Base-by-base conservation (phyloP, 2,329 filamentous ascomycete genomes). In the Aspergillus spinulosporus region DNA sequence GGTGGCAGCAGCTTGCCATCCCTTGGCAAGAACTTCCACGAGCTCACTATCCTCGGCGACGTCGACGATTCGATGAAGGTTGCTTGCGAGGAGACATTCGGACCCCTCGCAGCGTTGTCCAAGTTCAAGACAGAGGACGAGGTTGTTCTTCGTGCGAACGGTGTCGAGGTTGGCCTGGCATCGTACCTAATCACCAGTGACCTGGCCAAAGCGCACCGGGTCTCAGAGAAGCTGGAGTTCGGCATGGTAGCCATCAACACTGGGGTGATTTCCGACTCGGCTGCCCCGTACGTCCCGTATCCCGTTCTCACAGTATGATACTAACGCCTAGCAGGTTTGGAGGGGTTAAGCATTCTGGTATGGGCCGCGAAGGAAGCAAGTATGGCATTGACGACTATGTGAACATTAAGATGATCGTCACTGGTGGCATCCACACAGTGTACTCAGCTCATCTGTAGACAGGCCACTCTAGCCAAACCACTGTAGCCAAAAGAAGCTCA, bases 1-100 rank as follows among this genome's bases (percentile, higher is more conserved):
- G 44, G 44, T 14, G 44, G 44, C 6, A 52, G 9, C 85, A 85
- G 70, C 78, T 72, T 92, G 52, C 80, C 85, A 0, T 83, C 90
- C 12, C 76, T 95, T 1, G 93, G 92, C 5, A 69, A 79, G 44
- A 93, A 94, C 76, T 97, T 94, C 78, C 94, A 88, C 76, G 84
- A 91, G 67, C 91, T 90, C 2, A 97, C 93, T 0, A 88, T 97
- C 48, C 84, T 97, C 56, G 87, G 88, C 9, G 88, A 88, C 62
- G 91, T 96, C 84, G 93, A 83, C 1, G 77, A 81, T 48, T 83
- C 90, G 40, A 97, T 96, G 92, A 80, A 82, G 57, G 83, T 96
- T 61, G 85, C 88, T 2, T 76, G 76, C 2, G 92, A 97, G 73
- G 93, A 97, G 78, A 97, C 91, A 0, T 97, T 97, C 70, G 93